Conservation (phyloP, 2,329 filamentous ascomycete genomes). For the Trichoderma citrinoviride region DNA sequence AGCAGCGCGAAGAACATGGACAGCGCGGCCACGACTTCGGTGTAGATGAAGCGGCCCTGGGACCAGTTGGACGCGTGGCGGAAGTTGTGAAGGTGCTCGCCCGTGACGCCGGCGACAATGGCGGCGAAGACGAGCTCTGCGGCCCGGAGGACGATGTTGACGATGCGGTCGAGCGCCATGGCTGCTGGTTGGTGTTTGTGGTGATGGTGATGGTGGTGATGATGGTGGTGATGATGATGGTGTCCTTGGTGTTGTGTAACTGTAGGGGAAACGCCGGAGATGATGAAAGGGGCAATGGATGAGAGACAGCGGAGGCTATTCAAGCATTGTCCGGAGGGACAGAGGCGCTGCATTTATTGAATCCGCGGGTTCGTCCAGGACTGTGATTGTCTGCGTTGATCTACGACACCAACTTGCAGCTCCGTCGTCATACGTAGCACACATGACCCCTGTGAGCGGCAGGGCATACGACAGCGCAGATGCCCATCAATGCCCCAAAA, state of each 20-base stretch:
- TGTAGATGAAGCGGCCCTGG: conserved; percentile 68
- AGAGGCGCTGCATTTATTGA: conserved; percentile 17
- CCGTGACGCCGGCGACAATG: conserved; percentile 69
- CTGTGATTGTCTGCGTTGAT: neutral
- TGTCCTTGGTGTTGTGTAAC: neutral
- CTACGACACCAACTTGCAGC: conserved; percentile 12
- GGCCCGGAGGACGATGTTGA: conserved; percentile 40
- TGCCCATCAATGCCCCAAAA: neutral
- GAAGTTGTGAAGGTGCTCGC: conserved; percentile 58
- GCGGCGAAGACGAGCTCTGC: conserved; percentile 65
- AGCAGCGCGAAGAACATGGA: conserved; percentile 67
- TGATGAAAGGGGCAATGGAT: neutral
- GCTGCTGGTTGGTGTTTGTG: neutral
- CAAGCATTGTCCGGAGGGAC: neutral
- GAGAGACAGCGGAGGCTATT: neutral
- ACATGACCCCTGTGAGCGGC: conserved; percentile 3
- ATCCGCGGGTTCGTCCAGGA: neutral
- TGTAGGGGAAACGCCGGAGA: neutral
- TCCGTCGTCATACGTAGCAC: conserved; percentile 18
- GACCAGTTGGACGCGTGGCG: conserved; percentile 50
- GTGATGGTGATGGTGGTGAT: neutral
- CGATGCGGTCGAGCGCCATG: conserved; percentile 43
- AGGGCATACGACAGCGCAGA: neutral
- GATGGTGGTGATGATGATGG: neutral
- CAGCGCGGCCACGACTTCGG: conserved; percentile 66